Conservation (phyloP, 1,284 basidiomycete species). For the Anthracocystis setariae region DNA sequence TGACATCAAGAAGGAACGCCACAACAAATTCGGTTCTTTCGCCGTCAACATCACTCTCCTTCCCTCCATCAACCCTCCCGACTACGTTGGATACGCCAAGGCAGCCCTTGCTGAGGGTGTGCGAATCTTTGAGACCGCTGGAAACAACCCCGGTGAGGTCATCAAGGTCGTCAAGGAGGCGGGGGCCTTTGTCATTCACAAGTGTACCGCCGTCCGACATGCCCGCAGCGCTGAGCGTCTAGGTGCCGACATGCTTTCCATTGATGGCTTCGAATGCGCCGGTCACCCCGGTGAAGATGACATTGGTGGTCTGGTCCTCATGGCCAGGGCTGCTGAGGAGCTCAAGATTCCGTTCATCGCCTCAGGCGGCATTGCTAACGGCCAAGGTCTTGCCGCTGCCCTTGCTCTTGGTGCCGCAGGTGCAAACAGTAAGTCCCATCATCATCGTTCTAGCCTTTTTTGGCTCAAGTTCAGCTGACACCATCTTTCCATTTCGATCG, state of each 20-base stretch:
- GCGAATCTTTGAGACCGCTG: constrained; percentile 89
- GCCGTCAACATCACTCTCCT: constrained; percentile 92
- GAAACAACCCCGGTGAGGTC: constrained; percentile 83
- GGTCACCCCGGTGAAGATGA: constrained; percentile 96
- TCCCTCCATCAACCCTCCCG: constrained; percentile 88
- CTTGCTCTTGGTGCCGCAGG: constrained; percentile 87
- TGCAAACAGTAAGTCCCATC: constrained; percentile 78
- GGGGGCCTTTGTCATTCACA: constrained; percentile 83
- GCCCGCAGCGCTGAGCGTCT: constrained; percentile 77
- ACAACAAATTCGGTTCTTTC: constrained; percentile 58
- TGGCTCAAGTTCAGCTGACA: not conserved
- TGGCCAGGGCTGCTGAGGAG: constrained; percentile 87
- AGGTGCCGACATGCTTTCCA: constrained; percentile 80
- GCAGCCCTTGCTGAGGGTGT: constrained; percentile 90
- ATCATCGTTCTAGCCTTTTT: not conserved
- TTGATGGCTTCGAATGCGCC: constrained; percentile 74
- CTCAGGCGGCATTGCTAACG: constrained; percentile 75
- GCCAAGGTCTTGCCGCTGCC: constrained; percentile 81
- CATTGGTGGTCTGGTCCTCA: constrained; percentile 87
- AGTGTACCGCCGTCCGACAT: constrained; percentile 78
- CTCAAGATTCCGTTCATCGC: constrained; percentile 87
- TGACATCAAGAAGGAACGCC: constrained; percentile 44
- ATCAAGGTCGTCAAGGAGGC: constrained; percentile 83
- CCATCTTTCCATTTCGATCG: not conserved
- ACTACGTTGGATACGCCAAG: constrained; percentile 83